Base-by-base conservation (phyloP, 2,329 filamentous ascomycete genomes). In the Calonectria montana region DNA sequence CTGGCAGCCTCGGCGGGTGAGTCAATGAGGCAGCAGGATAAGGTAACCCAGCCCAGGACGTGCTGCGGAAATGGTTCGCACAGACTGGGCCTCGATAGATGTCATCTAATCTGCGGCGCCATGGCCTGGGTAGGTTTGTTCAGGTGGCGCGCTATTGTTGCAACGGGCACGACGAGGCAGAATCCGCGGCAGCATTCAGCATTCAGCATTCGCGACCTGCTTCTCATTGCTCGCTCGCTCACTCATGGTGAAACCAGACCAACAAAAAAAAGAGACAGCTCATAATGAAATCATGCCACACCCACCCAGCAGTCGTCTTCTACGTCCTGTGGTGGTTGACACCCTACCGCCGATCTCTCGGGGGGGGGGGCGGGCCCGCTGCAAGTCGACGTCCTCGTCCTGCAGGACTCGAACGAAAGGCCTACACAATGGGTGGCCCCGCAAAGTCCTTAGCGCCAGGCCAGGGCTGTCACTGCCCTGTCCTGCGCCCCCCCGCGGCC, bases 111-210 rank as follows among this genome's bases (percentile, higher is more conserved):
- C 50, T 37, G 12, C 50, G 12, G 27, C n/a, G n/a, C n/a, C n/a
- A n/a, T 18, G 29, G 23, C 57, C 8, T 13, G 57, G 13, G 57
- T 37, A n/a, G 45, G 23, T 29, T 13, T 50, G 23, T n/a, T 6
- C 23, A 29, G 10, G 53, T 67, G 65, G 65, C 65, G 65, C 65
- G 55, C 65, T 35, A 62, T 68, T 10, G 45, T 25, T 62, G 55
- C 65, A 47, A 68, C 55, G 65, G 65, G 21, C 43, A 31, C 21
- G 23, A 7, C 55, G 13, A 68, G 65, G 57, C 57, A 63, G 55
- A 63, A 23, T 63, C 25, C 12, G 16, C 12, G 55, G 55, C 55
- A 13, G 37, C 21, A 9, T 21, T 25, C 50, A 18, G 9, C n/a
- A n/a, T n/a, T n/a, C n/a, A 21, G n/a, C 18, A n/a, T 13, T 35